phyloP scores from a whole-genome alignment of 176 grass and related monocot species.

The Otatea glauca region DNA sequence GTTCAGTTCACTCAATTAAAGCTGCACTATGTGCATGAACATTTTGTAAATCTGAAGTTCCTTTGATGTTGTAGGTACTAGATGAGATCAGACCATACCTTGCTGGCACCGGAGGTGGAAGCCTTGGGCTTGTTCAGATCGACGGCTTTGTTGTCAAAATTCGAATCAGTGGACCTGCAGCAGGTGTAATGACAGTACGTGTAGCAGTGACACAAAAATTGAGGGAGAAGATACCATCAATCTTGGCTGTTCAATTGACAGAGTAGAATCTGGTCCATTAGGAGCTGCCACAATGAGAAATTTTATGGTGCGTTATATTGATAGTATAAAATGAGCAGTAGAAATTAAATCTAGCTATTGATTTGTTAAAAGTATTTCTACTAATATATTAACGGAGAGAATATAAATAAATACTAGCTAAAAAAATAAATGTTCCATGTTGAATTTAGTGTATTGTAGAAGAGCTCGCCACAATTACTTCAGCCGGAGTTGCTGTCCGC shows the following conservation, averaged over 20 bases:
- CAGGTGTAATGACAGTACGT: conserved; percentile 90
- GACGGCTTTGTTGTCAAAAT: conserved; percentile 73
- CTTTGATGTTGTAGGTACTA: conserved; percentile 61
- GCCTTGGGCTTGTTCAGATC: conserved; percentile 75
- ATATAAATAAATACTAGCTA: no score
- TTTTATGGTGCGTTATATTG: no score
- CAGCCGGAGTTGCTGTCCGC: no score
- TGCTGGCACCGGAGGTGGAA: conserved; percentile 82
- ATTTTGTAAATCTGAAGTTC: conserved; percentile 12
- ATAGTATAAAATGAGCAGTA: no score
- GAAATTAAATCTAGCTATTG: no score
- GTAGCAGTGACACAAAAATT: conserved; percentile 90
- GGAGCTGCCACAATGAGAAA: no score
- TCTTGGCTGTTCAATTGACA: conserved; percentile 82
- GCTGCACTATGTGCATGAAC: background rate
- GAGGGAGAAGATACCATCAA: conserved; percentile 94
- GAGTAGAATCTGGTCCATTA: conserved; percentile 50
- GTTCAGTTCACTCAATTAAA: background rate
- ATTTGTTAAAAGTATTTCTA: no score
- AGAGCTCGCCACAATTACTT: no score
- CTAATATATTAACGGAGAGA: no score
- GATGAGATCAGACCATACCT: conserved; percentile 98
- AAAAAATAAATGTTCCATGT: no score
- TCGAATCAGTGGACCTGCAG: conserved; percentile 76
- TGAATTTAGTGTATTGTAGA: no score